Conservation (phyloP, 2,329 filamentous ascomycete species). For the Ophiostoma perfectum region DNA sequence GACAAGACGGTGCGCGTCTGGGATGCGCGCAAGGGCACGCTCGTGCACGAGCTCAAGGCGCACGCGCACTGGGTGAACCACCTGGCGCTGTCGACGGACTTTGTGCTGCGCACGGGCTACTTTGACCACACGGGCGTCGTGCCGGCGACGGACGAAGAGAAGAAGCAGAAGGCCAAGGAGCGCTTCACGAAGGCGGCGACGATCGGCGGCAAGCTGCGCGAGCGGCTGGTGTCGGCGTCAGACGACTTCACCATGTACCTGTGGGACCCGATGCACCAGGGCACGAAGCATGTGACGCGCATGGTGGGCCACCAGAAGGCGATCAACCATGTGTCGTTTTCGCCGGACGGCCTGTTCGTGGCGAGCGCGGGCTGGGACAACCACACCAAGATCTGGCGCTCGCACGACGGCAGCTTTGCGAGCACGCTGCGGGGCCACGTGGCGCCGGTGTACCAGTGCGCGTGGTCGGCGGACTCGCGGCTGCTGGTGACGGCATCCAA, state of each 20-base stretch:
- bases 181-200: constrained; percentile 82
- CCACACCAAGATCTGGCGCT: constrained; percentile 87
- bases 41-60: constrained; percentile 64
- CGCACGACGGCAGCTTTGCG: constrained; percentile 70
- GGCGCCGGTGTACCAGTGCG: constrained; percentile 84
- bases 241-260: constrained; percentile 97
- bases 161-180: constrained; percentile 67
- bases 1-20: constrained; percentile 92
- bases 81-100: constrained; percentile 87
- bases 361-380: constrained; percentile 92
- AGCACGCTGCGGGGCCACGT: constrained; percentile 83
- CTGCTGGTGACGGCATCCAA: constrained; percentile 81
- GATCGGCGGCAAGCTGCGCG: constrained; percentile 68
- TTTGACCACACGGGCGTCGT: constrained; percentile 70
- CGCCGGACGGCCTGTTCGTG: constrained; percentile 79
- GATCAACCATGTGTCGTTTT: constrained; percentile 93
- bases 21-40: constrained; percentile 71
- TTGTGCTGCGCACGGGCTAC: constrained; percentile 77
- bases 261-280: constrained; percentile 72
- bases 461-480: constrained; percentile 89
- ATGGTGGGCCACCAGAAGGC: constrained; percentile 94
- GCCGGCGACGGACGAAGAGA: constrained; percentile 64
- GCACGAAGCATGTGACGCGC: constrained; percentile 78
- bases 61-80: constrained; percentile 97
- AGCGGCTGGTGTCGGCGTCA: constrained; percentile 74